These are phyloP conservation scores for Chamaecyparis obtusa DNA, from an alignment of 75 land plant genomes.

Conservation along the genomic window DNA sequence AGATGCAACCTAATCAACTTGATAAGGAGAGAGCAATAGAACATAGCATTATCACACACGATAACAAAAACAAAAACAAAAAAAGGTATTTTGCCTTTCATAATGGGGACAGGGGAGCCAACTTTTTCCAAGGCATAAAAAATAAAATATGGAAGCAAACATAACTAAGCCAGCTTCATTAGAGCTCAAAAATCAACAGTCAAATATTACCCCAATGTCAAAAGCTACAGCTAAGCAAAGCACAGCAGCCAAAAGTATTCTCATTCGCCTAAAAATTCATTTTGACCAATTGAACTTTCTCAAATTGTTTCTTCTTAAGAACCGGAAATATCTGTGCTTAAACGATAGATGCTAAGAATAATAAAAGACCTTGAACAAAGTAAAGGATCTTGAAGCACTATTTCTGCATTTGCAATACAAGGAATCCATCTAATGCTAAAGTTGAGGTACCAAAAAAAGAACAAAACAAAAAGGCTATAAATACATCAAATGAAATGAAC, in stretches of 20 bases:
- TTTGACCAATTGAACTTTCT: no score
- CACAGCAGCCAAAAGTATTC: background rate
- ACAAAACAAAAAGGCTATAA: background rate
- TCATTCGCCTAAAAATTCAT: background rate
- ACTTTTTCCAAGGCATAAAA: background rate
- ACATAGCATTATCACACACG: background rate
- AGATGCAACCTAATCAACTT: background rate
- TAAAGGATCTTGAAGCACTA: no score
- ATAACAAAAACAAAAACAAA: background rate
- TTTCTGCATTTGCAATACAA: background rate
- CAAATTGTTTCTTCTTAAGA: no score
- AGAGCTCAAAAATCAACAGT: background rate
- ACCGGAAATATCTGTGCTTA: no score
- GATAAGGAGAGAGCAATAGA: background rate
- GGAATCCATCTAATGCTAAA: background rate
- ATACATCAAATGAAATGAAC: background rate
- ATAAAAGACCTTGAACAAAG: no score
- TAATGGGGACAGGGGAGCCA: background rate
- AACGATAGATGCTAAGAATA: no score
- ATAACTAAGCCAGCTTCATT: background rate
- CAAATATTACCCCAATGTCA: background rate
- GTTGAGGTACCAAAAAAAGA: background rate
- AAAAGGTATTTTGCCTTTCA: background rate
- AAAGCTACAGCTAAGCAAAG: background rate
- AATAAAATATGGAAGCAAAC: background rate